phyloP scores from a whole-genome alignment of 1,284 basidiomycete species.

The Marasmius fiardii region DNA sequence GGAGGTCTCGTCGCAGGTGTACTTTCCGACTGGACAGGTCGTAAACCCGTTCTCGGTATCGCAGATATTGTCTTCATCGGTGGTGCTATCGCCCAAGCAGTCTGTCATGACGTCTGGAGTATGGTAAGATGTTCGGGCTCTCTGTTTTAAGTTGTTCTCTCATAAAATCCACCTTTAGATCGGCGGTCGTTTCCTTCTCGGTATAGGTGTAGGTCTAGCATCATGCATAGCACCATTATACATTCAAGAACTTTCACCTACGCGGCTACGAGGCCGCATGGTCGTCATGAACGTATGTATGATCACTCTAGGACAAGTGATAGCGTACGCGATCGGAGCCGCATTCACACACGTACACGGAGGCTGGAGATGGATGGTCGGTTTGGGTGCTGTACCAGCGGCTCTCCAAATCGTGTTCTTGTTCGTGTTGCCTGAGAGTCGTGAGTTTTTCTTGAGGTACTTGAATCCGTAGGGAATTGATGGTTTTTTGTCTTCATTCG shows the following conservation, averaged over 20 bases:
- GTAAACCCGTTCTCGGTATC: slow-evolving; percentile 63
- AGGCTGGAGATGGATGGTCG: slow-evolving; percentile 87
- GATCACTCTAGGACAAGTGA: slow-evolving; percentile 72
- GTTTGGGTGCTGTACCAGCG: slow-evolving; percentile 67
- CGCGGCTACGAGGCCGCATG: slow-evolving; percentile 71
- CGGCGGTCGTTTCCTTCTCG: slow-evolving; percentile 73
- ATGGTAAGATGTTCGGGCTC: slow-evolving; percentile 52
- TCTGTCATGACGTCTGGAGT: slow-evolving; percentile 62
- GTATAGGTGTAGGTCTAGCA: slow-evolving; percentile 68
- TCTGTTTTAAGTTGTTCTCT: neutral
- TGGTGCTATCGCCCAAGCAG: slow-evolving; percentile 69
- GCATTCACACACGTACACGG: slow-evolving; percentile 59
- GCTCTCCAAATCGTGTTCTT: slow-evolving; percentile 61
- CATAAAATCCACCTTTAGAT: slow-evolving; percentile 42
- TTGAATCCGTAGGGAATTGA: slow-evolving; percentile 2
- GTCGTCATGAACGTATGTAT: slow-evolving; percentile 67
- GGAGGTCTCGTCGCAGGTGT: slow-evolving; percentile 72
- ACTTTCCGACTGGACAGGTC: slow-evolving; percentile 71
- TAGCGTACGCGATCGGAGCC: slow-evolving; percentile 76
- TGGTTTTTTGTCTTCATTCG: neutral
- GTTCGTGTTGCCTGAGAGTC: slow-evolving; percentile 74
- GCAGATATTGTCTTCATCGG: slow-evolving; percentile 76
- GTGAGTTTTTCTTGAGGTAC: slow-evolving; percentile 33
- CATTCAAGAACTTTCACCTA: slow-evolving; percentile 82
- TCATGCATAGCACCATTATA: slow-evolving; percentile 80